Evolutionary conservation across 73 alveolate species (phyloP), one percentile per base, ranked within the genome.

Genomic region (Uronychia setigera): DNA sequence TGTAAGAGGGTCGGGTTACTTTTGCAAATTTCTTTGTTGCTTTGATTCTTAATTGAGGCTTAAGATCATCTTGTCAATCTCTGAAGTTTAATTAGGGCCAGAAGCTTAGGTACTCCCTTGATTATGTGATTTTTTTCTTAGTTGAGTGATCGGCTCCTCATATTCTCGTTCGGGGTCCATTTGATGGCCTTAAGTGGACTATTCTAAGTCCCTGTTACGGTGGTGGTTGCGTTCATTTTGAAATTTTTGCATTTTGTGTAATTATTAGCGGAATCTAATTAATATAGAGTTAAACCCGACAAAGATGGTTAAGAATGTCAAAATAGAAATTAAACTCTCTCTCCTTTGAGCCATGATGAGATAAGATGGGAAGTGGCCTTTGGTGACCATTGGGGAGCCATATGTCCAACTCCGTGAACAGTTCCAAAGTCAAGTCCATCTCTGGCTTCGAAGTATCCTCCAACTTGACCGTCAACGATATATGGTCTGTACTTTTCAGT

Each of bases 361-460:
- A 90, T 46, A 19, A 93, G 77, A 79, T 34, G 88, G 79, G 91
- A 83, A 25, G 96, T 92, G 46, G 58, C 84, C 84, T 74, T 32
- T 80, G 92, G 85, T 33, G 82, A 82, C 93, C 93, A 94, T 67
- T 94, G 95, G 0, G 98, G 97, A 34, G 94, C 95, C 98, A 94
- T 94, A 85, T 94, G 98, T 11, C 98, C 98, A 0, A 93, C 95
- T 25, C 98, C 98, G 81, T 95, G 96, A 29, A 95, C 78, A 75
- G 97, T 95, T 35, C 32, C 74, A 19, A 81, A 31, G 29, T 59
- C 86, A 31, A 58, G 80, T 26, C 80, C 89, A 31, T 87, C 91
- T 33, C 89, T 74, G 32, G 57, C 60, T 77, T 85, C 87, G 29
- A 82, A 35, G 80, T 79, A 95, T 5, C 98, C 98, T 1, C 95